Conservation (phyloP, 129 eudicot genomes). For the Flaveria trinervia region DNA sequence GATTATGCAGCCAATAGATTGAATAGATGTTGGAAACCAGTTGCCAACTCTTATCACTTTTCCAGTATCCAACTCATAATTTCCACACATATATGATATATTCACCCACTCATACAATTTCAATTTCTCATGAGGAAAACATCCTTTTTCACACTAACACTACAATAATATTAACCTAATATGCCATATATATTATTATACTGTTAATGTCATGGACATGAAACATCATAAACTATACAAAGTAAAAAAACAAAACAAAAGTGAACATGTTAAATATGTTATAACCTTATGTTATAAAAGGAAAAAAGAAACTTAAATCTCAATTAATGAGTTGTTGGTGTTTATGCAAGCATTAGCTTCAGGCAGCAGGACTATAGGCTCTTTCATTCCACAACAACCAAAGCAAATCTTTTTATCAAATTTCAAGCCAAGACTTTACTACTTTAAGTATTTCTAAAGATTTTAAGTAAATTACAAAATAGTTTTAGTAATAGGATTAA, state of each 20-base stretch:
- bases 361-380: constrained; percentile 15
- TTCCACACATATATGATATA: neutral
- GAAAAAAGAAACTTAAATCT: neutral
- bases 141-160: too few species aligned
- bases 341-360: constrained; percentile 27
- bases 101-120: neutral
- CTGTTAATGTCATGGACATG: too few species aligned
- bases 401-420: constrained; percentile 16
- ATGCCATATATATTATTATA: too few species aligned
- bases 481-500: too few species aligned
- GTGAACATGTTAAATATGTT: too few species aligned
- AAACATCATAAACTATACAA: too few species aligned
- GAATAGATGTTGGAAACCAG: constrained; percentile 28
- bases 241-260: too few species aligned
- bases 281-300: too few species aligned
- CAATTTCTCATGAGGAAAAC: neutral
- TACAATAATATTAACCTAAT: too few species aligned
- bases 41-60: constrained; percentile 23
- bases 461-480: too few species aligned
- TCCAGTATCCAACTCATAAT: neutral
- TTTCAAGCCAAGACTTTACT: constrained; percentile 2
- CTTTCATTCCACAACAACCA: constrained; percentile 20
- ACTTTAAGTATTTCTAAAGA: neutral
- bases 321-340: constrained; percentile 25
- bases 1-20: constrained; percentile 33